Percentiles rank a stretch among this genome's conserved stretches.
phyloP scores from a whole-genome alignment of 176 grass and related monocot genomes.

The Alopecurus myosuroides region DNA sequence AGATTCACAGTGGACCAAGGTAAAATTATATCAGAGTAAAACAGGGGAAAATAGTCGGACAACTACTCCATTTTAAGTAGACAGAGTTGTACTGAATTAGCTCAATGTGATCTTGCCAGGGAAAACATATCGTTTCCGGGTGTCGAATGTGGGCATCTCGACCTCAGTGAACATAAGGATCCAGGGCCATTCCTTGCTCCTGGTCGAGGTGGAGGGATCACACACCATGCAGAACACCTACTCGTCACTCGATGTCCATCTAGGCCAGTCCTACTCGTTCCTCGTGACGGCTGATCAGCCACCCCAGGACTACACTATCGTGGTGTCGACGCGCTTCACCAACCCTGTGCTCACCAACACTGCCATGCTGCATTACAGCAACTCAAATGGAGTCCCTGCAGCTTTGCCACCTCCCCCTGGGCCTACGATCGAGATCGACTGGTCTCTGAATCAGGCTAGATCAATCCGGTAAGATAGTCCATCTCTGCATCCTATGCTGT shows the following conservation, averaged over 20 bases:
- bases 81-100: neutral
- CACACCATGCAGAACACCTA: slow-evolving; percentile 80
- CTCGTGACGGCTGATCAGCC: slow-evolving; percentile 74
- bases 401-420: slow-evolving; percentile 38
- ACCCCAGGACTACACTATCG: slow-evolving; percentile 69
- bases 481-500: neutral
- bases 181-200: slow-evolving; percentile 75
- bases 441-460: slow-evolving; percentile 88
- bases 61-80: neutral
- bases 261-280: slow-evolving; percentile 94
- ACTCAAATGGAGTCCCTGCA: slow-evolving; percentile 36
- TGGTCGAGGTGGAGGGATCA: slow-evolving; percentile 96
- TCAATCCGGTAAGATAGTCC: slow-evolving; percentile 58
- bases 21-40: slow-evolving; percentile 20
- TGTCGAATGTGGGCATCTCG: slow-evolving; percentile 82
- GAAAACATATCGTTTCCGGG: slow-evolving; percentile 88
- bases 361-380: slow-evolving; percentile 76
- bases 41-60: neutral
- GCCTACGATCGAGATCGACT: slow-evolving; percentile 70
- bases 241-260: slow-evolving; percentile 73
- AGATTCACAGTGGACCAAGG: slow-evolving; percentile 88
- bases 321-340: slow-evolving; percentile 79
- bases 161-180: slow-evolving; percentile 89
- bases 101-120: slow-evolving; percentile 25
- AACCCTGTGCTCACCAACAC: slow-evolving; percentile 53